Base-by-base conservation (phyloP, 1,139 yeast species). In the Citeromyces hawaiiensis region DNA sequence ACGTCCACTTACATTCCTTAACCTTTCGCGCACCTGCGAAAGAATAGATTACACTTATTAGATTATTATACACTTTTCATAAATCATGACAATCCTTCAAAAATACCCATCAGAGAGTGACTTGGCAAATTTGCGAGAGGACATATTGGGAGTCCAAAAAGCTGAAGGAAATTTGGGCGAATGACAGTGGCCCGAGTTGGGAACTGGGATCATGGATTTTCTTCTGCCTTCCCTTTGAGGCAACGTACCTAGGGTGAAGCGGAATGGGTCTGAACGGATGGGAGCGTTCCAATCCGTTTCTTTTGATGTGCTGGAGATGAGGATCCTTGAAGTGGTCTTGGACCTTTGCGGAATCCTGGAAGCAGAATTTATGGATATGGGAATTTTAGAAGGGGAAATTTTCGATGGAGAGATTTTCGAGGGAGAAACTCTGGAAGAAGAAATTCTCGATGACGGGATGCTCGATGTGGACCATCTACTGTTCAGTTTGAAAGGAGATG, bases 401-500 rank as follows among this genome's bases (percentile, higher is more conserved):
- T 7, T 7, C 4, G 21, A 7, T 19, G 21, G 21, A 7, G 21
- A 19, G 7, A 19, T 7, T 19, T 7, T 19, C 7, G 21, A 5
- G 4, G 21, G 7, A 7, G 21, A 19, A 19, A 19, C 7, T 19
- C 21, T 19, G 7, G 21, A 19, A 19, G 21, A 7, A 7, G 7
- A 19, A 19, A 7, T 19, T 7, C 21, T 4, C 7, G 21, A 19
- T 5, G 9, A 4, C 32, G 32, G 32, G 32, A 29, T 29, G 32
- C 32, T 11, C 13, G 32, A 29, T 29, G 15, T 29, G 6, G 32
- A 29, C 32, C 32, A 29, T 14, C 32, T 29, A 11, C 9, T 29
- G 32, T 29, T 14, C 32, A 29, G 15, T 9, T 14, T 29, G 32
- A 29, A 6, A 14, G 32, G 61, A 1, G 45, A 34, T 36, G 45